Base-by-base conservation (phyloP, 371 early-diverging fungal genomes). In the Mortierella sp. region DNA sequence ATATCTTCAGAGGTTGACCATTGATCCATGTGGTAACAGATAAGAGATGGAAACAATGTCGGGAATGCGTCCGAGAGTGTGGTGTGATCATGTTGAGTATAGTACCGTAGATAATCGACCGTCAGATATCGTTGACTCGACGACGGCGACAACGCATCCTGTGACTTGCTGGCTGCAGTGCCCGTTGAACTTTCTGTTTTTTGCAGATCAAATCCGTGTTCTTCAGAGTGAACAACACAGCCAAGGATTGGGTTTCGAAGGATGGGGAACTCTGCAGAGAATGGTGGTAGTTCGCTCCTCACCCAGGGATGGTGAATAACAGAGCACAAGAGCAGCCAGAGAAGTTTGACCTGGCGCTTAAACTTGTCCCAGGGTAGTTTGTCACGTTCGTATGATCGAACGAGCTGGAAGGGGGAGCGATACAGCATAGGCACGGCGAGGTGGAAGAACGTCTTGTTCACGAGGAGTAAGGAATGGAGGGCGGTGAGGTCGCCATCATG, bases 61-160 rank as follows among this genome's bases (percentile, higher is more conserved):
- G 61, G 61, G 8, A 68, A 50, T 0, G 69, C 61, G 31, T 60
- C 56, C 23, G 69, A 55, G 49, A 68, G 49, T 12, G 43, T 17
- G 14, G 44, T 30, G 54, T 61, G 69, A 21, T 49, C 46, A 6
- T 68, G 69, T 24, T 68, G 46, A n/a, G 46, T 60, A 23, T 68
- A 68, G 23, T 43, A 61, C 21, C 27, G 61, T 19, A 68, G 56
- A 46, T 68, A 68, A 30, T 68, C 69, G 2, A 56, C 30, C 5
- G 69, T 68, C 46, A 68, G 15, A 34, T 39, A 39, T 37, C 31
- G 11, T 9, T 27, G 46, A 4, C 37, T 34, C 37, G 37, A 7
- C 37, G 14, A 1, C 7, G 37, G 37, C n/a, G n/a, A n/a, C 14
- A 34, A 14, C 37, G 37, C 11, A 11, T 34, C 37, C 4, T 34